A percentile compares a stretch with the other conserved stretches of the same genome.
These are phyloP conservation scores for Babesia ovis DNA, from an alignment of 169 alveolate genomes.

Conservation along the genomic window DNA sequence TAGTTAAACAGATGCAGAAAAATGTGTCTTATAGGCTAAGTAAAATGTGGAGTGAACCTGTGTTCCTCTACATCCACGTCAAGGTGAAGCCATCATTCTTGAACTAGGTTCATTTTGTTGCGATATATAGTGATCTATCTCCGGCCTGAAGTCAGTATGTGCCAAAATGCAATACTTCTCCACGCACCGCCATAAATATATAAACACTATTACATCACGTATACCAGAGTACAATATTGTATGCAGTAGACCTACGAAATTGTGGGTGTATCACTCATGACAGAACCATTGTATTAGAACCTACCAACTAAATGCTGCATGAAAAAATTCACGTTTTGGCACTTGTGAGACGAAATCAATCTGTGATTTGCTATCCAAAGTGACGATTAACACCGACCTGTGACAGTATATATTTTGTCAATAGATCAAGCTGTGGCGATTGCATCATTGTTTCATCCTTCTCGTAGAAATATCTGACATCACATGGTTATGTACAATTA, in stretches of 20 bases:
- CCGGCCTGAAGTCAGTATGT: constrained; percentile 11
- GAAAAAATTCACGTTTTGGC: constrained; percentile 47
- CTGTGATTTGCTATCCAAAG: background rate
- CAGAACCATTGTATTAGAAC: background rate
- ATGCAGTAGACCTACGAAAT: too few relatives aligned
- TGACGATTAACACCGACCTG: constrained; percentile 12
- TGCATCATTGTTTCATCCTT: constrained; percentile 12
- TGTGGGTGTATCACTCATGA: too few relatives aligned
- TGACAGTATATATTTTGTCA: constrained; percentile 37
- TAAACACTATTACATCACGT: background rate
- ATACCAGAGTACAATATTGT: too few relatives aligned
- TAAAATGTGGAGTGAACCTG: constrained; percentile 74
- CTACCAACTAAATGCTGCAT: constrained; percentile 54
- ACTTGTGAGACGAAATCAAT: constrained; percentile 31
- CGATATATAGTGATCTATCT: constrained; percentile 21
- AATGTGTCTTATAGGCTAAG: constrained; percentile 76
- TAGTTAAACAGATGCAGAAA: constrained; percentile 72
- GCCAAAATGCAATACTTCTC: background rate
- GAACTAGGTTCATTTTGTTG: background rate
- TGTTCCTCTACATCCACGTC: constrained; percentile 72
- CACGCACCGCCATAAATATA: background rate
- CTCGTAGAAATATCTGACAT: constrained; percentile 60
- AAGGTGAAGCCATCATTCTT: constrained; percentile 43
- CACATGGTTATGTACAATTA: background rate
- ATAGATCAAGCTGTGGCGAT: constrained; percentile 29